These are phyloP conservation scores for Termitomyces sp. DNA, from an alignment of 768 basidiomycete species.

Conservation along the genomic window DNA sequence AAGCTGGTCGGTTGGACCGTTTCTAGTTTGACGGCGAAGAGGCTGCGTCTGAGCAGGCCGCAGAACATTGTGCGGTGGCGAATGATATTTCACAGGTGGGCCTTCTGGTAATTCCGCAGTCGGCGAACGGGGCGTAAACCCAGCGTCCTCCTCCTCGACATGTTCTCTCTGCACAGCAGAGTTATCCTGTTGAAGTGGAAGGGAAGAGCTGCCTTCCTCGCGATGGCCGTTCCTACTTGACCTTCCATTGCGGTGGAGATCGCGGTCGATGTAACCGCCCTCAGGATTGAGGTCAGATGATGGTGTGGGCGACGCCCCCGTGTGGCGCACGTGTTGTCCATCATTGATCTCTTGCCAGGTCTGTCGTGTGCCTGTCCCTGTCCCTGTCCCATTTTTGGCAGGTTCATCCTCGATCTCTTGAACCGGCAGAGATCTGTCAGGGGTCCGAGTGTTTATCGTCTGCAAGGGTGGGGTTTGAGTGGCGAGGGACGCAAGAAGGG, in stretches of 20 bases:
- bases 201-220: constrained; percentile 41
- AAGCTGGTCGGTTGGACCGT: constrained; percentile 56
- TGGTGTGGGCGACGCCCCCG: constrained; percentile 42
- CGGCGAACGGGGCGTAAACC: constrained; percentile 67
- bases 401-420: constrained; percentile 75
- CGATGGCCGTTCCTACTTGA: constrained; percentile 33
- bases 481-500: constrained; percentile 29
- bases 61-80: constrained; percentile 20
- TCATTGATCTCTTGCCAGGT: constrained; percentile 24
- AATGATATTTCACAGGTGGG: constrained; percentile 24
- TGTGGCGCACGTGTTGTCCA: constrained; percentile 26
- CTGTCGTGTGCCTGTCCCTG: constrained; percentile 20
- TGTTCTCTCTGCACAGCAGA: constrained; percentile 28
- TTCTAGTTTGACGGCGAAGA: constrained; percentile 46
- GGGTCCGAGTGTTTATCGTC: constrained; percentile 47
- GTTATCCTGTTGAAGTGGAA: constrained; percentile 39
- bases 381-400: constrained; percentile 21
- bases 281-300: constrained; percentile 51
- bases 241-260: constrained; percentile 28
- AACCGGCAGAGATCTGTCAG: constrained; percentile 70
- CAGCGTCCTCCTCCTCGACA: constrained; percentile 39
- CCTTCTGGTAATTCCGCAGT: constrained; percentile 53
- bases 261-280: constrained; percentile 23
- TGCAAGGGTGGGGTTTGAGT: constrained; percentile 56
- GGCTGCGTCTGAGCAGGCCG: constrained; percentile 24